Percentiles rank a stretch among this genome's conserved stretches.
Evolutionary conservation across 1,139 yeast species (phyloP).

Genomic region (Eremothecium coryli): DNA sequence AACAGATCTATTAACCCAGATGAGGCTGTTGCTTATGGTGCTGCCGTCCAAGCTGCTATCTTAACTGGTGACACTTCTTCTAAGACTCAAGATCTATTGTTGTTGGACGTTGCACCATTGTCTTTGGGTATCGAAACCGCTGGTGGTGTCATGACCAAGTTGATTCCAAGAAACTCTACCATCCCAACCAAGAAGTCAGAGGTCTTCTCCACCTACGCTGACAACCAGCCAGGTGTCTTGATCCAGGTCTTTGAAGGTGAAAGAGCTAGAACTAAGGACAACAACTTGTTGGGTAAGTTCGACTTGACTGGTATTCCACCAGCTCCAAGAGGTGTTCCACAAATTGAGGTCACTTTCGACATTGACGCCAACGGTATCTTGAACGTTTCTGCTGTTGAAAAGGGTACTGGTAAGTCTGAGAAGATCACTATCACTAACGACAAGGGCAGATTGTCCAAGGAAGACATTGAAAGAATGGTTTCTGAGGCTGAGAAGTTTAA

Average conservation of each 20-base stretch:
- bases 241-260: constrained; percentile 92
- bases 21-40: constrained; percentile 97
- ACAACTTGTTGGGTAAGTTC: constrained; percentile 89
- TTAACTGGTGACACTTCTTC: constrained; percentile 65
- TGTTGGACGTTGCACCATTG: constrained; percentile 83
- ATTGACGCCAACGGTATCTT: constrained; percentile 89
- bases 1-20: constrained; percentile 87
- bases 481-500: constrained; percentile 81
- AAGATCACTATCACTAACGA: constrained; percentile 84
- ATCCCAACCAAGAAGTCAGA: constrained; percentile 91
- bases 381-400: constrained; percentile 89
- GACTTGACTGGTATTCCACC: constrained; percentile 90
- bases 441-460: constrained; percentile 93
- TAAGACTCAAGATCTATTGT: constrained; percentile 71
- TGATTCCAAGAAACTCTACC: constrained; percentile 85
- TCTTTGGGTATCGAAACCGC: constrained; percentile 90
- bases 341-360: constrained; percentile 88
- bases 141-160: constrained; percentile 91
- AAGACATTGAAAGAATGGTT: constrained; percentile 91
- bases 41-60: constrained; percentile 96
- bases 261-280: constrained; percentile 87
- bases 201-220: constrained; percentile 84
- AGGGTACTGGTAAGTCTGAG: constrained; percentile 76
- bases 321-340: constrained; percentile 95
- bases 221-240: constrained; percentile 90